A percentile compares a stretch with the other conserved stretches of the same genome.
These are phyloP conservation scores for Corynespora cassiicola DNA, from an alignment of 2,329 filamentous ascomycete species.

Conservation along the genomic window DNA sequence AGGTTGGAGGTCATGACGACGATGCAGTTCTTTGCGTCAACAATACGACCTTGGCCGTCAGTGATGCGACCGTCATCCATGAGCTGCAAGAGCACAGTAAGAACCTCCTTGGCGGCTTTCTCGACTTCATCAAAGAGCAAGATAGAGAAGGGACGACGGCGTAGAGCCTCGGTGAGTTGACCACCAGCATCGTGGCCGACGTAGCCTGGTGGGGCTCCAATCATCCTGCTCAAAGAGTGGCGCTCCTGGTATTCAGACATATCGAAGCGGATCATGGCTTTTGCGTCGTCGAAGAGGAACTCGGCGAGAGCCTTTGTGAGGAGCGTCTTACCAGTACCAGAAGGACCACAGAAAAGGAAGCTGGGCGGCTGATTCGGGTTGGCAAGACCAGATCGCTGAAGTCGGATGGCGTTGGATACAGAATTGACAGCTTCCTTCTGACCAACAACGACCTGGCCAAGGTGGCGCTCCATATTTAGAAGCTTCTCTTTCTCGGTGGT, in stretches of 20 bases:
- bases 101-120: constrained; percentile 96
- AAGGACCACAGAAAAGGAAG: constrained; percentile 98
- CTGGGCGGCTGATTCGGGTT: constrained; percentile 97
- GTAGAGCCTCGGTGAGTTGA: constrained; percentile 92
- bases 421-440: constrained; percentile 92
- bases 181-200: constrained; percentile 96
- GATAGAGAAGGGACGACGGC: constrained; percentile 95
- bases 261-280: constrained; percentile 98
- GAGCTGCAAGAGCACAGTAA: constrained; percentile 97
- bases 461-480: constrained; percentile 91
- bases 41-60: constrained; percentile 91
- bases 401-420: constrained; percentile 93
- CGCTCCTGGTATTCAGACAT: constrained; percentile 99
- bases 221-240: constrained; percentile 95
- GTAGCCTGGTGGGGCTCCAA: constrained; percentile 95
- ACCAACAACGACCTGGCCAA: constrained; percentile 85
- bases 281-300: constrained; percentile 96
- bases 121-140: constrained; percentile 97
- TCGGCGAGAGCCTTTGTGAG: constrained; percentile 96
- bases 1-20: constrained; percentile 99
- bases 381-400: constrained; percentile 90
- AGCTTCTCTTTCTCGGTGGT: constrained; percentile 98
- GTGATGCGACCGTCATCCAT: constrained; percentile 99
- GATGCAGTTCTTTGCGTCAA: constrained; percentile 97
- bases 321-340: constrained; percentile 96